Conservation (phyloP, 1,284 basidiomycete genomes). For the Cryptococcus sp. region DNA sequence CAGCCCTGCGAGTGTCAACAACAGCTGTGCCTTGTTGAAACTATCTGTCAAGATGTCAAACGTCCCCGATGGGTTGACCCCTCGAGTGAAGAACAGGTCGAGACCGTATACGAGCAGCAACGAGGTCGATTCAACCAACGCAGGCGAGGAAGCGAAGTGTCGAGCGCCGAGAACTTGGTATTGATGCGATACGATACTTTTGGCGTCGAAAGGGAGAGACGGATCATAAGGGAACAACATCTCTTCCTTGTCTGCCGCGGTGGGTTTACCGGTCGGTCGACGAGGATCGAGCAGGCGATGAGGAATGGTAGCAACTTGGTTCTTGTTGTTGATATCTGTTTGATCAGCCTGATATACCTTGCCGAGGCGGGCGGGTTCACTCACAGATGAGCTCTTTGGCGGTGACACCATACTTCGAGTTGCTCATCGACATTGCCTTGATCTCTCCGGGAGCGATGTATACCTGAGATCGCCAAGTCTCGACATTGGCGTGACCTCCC, state of each 20-base stretch:
- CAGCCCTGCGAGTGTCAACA: constrained; percentile 72
- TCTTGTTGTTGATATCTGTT: constrained; percentile 67
- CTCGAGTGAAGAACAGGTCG: constrained; percentile 76
- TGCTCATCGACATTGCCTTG: constrained; percentile 65
- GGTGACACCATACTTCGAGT: constrained; percentile 81
- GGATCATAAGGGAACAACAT: constrained; percentile 79
- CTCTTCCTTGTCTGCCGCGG: constrained; percentile 75
- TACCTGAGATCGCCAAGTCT: constrained; percentile 56
- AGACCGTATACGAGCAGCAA: constrained; percentile 80
- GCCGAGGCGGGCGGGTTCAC: constrained; percentile 36
- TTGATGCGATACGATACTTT: constrained; percentile 68
- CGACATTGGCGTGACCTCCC: constrained; percentile 52
- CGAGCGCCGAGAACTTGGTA: constrained; percentile 67
- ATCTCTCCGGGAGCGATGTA: constrained; percentile 67
- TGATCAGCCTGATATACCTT: neutral
- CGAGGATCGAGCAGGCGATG: constrained; percentile 76
- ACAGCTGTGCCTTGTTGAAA: constrained; percentile 90
- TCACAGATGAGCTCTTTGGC: constrained; percentile 76
- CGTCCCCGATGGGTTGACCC: constrained; percentile 73
- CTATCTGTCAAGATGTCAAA: constrained; percentile 88
- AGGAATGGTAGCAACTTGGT: constrained; percentile 70
- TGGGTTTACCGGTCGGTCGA: constrained; percentile 70
- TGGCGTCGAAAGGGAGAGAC: constrained; percentile 65
- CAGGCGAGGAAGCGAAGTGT: constrained; percentile 66
- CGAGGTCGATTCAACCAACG: constrained; percentile 85